Percentiles rank a stretch among this genome's conserved stretches.
phyloP scores from a whole-genome alignment of 1,284 basidiomycete genomes.

The Trichosporon sp. region DNA sequence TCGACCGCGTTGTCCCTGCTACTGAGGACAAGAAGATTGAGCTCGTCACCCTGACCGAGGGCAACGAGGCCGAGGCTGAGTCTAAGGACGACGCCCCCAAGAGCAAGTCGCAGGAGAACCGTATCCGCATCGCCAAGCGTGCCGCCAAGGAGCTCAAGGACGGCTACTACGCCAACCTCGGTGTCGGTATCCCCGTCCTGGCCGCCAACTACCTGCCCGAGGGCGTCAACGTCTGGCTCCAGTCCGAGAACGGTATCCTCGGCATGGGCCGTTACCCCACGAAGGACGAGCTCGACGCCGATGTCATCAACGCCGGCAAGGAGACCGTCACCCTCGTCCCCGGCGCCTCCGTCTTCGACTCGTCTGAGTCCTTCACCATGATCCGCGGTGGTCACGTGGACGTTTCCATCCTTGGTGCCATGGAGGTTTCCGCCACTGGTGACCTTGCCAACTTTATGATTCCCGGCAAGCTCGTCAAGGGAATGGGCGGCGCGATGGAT shows the following conservation, averaged over 20 bases:
- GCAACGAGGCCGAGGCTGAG: conserved; percentile 14
- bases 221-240: conserved; percentile 81
- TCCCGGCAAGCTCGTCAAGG: conserved; percentile 84
- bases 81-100: conserved; percentile 22
- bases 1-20: conserved; percentile 77
- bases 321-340: conserved; percentile 90
- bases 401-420: conserved; percentile 81
- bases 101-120: conserved; percentile 35
- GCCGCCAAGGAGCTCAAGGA: conserved; percentile 87
- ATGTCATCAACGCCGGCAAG: conserved; percentile 93
- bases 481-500: conserved; percentile 94
- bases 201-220: conserved; percentile 72
- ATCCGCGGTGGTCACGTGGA: conserved; percentile 94
- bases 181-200: conserved; percentile 83
- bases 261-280: conserved; percentile 95
- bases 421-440: conserved; percentile 88
- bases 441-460: conserved; percentile 98
- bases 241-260: conserved; percentile 91
- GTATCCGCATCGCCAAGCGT: conserved; percentile 70
- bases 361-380: conserved; percentile 69
- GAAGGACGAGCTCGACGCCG: conserved; percentile 81
- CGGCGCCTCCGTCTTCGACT: conserved; percentile 81
- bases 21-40: conserved; percentile 77
- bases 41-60: conserved; percentile 56
- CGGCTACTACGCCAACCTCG: conserved; percentile 75